phyloP scores from a whole-genome alignment of 495 filamentous ascomycete species.

The Neurospora sublineolata region DNA sequence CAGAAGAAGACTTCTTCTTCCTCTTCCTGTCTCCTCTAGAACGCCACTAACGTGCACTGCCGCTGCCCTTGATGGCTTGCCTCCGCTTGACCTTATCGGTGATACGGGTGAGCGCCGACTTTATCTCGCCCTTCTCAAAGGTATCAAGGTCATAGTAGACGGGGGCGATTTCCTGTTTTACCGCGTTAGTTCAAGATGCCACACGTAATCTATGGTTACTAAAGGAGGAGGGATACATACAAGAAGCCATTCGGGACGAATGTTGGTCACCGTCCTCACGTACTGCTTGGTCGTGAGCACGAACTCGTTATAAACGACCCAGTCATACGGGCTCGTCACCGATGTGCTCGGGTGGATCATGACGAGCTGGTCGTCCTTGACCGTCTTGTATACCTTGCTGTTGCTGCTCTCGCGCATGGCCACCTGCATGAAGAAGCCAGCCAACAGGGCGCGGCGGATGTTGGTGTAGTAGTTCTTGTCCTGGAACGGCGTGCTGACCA shows the following conservation, averaged over 20 bases:
- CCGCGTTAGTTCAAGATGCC: neutral
- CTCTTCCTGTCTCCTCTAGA: neutral
- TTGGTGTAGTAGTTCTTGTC: constrained; percentile 98
- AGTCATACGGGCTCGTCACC: constrained; percentile 74
- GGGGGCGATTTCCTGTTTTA: constrained; percentile 65
- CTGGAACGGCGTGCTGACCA: constrained; percentile 79
- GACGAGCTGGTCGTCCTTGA: constrained; percentile 87
- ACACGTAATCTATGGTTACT: neutral
- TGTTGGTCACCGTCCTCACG: constrained; percentile 53
- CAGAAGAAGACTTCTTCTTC: neutral
- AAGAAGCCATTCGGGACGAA: constrained; percentile 75
- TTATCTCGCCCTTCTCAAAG: constrained; percentile 81
- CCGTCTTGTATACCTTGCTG: constrained; percentile 79
- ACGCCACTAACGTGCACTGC: constrained; percentile 1
- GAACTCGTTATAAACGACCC: constrained; percentile 98
- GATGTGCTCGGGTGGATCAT: constrained; percentile 88
- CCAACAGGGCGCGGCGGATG: constrained; percentile 84
- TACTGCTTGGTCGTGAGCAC: constrained; percentile 97
- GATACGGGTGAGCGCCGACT: constrained; percentile 59
- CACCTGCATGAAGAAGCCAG: constrained; percentile 99
- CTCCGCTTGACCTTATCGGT: constrained; percentile 63
- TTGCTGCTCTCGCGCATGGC: constrained; percentile 69
- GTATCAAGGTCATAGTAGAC: constrained; percentile 79
- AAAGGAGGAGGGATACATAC: constrained; percentile 39
- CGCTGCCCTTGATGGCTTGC: constrained; percentile 49